Evolutionary conservation across 306 rosid genomes (phyloP), one percentile per base, ranked within the genome.

Genomic region (Senna tora): DNA sequence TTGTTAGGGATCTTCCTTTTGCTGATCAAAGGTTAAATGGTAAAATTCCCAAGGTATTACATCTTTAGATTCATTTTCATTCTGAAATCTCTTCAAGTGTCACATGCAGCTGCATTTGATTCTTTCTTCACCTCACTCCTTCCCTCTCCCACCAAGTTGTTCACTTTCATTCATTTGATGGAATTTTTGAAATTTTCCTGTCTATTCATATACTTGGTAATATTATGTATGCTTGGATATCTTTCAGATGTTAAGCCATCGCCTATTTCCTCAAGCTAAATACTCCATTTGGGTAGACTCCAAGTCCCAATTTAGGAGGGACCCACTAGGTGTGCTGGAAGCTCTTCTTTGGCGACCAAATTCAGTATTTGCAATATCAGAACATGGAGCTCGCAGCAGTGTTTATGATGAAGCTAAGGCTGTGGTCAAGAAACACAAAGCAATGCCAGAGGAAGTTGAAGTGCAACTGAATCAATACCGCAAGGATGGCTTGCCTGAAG

Each of bases 331-430:
- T 65, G 98, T 93, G 80, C 65, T 93, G 21, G 96, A 93, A 84
- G 87, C 87, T 34, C 97, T 93, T 47, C 97, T 93, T 75, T 93
- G 93, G 97, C 96, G 85, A 73, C 17, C 97, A 57, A 83, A 83
- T 76, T 84, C 90, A 61, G 62, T 87, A 41, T 87, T 90, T 59
- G 98, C 97, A 3, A 90, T 93, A 72, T 93, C 98, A 68, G 93
- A 93, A 80, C 97, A 90, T 77, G 98, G 98, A 84, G 98, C 98
- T 85, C 97, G 97, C 25, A 71, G 97, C 67, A 90, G 93, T n/a
- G 87, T 93, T 67, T 93, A 87, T 76, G 97, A 90, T 11, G 98
- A 93, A 77, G 93, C 97, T 5, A 89, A 86, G 86, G 98, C 97
- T 56, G 96, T 93, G 63, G 93, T 93, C 71, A 87, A 77, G 83